These are phyloP conservation scores for Phytophthora tentaculata DNA, from an alignment of 352 stramenopile genomes.

Conservation along the genomic window DNA sequence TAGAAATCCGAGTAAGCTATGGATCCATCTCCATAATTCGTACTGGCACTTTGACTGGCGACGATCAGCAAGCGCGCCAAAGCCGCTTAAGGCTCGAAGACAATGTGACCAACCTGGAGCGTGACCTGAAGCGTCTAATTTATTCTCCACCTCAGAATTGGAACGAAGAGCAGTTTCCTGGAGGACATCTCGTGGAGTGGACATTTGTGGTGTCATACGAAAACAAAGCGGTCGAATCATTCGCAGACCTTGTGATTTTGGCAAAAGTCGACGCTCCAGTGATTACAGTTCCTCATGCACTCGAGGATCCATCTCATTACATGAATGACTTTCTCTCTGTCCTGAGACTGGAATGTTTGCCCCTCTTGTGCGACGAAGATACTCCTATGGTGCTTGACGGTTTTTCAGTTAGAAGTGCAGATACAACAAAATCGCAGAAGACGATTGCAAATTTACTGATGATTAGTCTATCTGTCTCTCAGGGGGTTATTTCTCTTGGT, in stretches of 20 bases:
- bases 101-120: constrained; percentile 23
- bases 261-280: constrained; percentile 47
- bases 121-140: constrained; percentile 32
- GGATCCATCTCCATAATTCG: constrained; percentile 20
- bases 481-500: constrained; percentile 36
- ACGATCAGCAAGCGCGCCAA: not conserved
- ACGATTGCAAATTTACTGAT: constrained; percentile 24
- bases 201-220: constrained; percentile 44
- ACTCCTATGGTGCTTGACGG: constrained; percentile 32
- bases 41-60: not conserved
- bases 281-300: constrained; percentile 41
- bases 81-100: constrained; percentile 19
- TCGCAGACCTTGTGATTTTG: constrained; percentile 42
- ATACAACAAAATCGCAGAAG: constrained; percentile 17
- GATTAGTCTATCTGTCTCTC: constrained; percentile 38
- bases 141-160: constrained; percentile 60
- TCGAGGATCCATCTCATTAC: constrained; percentile 35
- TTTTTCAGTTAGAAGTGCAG: constrained; percentile 46
- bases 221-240: constrained; percentile 31
- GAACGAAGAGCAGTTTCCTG: constrained; percentile 41
- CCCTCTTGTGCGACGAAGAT: constrained; percentile 57
- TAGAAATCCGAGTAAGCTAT: constrained; percentile 30
- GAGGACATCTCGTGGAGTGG: constrained; percentile 48
- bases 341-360: constrained; percentile 47
- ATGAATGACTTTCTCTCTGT: constrained; percentile 53